Percentiles rank a stretch among this genome's conserved stretches.
These are phyloP conservation scores for Trichoderma sp. DNA, from an alignment of 2,329 filamentous ascomycete genomes.

Conservation along the genomic window DNA sequence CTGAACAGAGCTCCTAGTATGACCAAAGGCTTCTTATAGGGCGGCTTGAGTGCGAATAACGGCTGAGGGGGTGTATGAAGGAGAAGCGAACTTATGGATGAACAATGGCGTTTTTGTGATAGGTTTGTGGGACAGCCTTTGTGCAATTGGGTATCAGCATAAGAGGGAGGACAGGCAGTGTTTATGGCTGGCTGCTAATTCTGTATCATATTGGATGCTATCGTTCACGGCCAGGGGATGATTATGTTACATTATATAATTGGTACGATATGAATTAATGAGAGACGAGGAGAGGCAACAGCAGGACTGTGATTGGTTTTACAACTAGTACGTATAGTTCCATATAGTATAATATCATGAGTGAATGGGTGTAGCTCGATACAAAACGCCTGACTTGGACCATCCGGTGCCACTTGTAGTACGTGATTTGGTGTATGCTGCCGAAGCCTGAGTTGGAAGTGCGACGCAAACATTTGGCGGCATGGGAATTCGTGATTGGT, in stretches of 20 bases:
- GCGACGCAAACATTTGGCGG: constrained; percentile 25
- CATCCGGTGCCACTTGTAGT: neutral
- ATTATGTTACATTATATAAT: constrained; percentile 29
- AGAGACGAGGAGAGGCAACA: constrained; percentile 4
- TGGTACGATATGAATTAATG: constrained; percentile 29
- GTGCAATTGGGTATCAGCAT: constrained; percentile 20
- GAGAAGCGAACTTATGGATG: constrained; percentile 12
- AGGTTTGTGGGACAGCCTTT: constrained; percentile 18
- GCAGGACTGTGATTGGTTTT: neutral
- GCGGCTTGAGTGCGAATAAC: neutral
- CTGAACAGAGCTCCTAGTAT: constrained; percentile 66
- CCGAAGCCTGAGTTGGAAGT: constrained; percentile 12
- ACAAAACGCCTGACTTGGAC: neutral
- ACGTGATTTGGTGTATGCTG: neutral
- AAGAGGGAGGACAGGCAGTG: neutral
- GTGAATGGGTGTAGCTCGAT: neutral
- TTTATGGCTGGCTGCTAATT: constrained; percentile 9
- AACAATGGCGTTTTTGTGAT: constrained; percentile 24
- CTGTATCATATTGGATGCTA: constrained; percentile 26
- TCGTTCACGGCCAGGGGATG: constrained; percentile 26
- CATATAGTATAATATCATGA: neutral
- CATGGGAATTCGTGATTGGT: constrained; percentile 2
- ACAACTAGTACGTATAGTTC: neutral
- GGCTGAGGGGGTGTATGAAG: neutral
- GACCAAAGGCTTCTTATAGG: constrained; percentile 76